A percentile compares a stretch with the other conserved stretches of the same genome.
phyloP scores from a whole-genome alignment of 2,329 filamentous ascomycete species.

The Microsporum ferrugineum region DNA sequence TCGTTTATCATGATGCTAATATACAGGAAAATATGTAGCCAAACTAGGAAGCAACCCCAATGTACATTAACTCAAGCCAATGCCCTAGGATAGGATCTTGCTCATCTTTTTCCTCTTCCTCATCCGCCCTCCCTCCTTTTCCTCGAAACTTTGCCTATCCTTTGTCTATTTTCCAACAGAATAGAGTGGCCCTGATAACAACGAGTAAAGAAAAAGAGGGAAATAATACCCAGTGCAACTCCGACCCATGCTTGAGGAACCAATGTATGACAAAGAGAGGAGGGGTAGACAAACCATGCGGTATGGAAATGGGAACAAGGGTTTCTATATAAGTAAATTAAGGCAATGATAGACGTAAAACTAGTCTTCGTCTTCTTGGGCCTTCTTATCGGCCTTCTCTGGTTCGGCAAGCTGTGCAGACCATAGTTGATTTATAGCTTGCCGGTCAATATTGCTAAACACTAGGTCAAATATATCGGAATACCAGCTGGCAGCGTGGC shows the following conservation, averaged over 20 bases:
- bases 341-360: not conserved
- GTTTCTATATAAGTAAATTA: conserved; percentile 1
- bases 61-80: not conserved
- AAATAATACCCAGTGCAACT: conserved; percentile 3
- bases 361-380: not conserved
- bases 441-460: conserved; percentile 67
- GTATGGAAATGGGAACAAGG: conserved; percentile 1
- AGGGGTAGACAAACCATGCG: not conserved
- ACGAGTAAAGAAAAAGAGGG: not conserved
- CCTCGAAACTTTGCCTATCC: not conserved
- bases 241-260: conserved; percentile 9
- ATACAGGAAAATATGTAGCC: not conserved
- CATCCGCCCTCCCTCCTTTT: not conserved
- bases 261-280: not conserved
- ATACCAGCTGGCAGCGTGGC: conserved; percentile 87
- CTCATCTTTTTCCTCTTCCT: not conserved
- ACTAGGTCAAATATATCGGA: conserved; percentile 82
- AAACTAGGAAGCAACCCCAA: not conserved
- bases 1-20: conserved; percentile 1
- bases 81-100: not conserved
- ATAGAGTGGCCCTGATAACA: not conserved
- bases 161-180: not conserved
- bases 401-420: conserved; percentile 49
- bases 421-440: conserved; percentile 61
- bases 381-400: conserved; percentile 14